phyloP scores from a whole-genome alignment of 805 yeast species.

The Schwanniomyces occidentalis region DNA sequence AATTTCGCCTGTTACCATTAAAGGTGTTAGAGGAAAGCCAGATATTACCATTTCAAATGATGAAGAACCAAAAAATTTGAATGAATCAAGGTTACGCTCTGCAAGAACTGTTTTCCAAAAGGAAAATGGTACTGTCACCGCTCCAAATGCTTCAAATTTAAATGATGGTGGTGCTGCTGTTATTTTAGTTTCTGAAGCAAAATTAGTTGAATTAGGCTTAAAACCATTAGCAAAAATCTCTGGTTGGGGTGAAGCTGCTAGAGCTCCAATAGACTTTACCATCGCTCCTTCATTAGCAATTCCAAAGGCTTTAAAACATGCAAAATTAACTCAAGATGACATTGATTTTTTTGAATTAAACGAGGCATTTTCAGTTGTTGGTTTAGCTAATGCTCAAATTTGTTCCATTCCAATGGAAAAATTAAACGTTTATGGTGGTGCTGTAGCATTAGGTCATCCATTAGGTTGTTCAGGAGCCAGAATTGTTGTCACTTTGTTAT shows the following conservation, averaged over 20 bases:
- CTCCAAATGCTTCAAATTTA: conserved; percentile 93
- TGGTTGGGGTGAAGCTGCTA: conserved; percentile 99
- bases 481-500: conserved; percentile 80
- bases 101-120: conserved; percentile 95
- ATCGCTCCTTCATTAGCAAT: conserved; percentile 94
- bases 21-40: conserved; percentile 88
- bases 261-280: conserved; percentile 91
- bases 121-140: conserved; percentile 95
- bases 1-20: conserved; percentile 83
- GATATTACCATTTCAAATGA: conserved; percentile 70
- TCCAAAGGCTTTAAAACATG: conserved; percentile 93
- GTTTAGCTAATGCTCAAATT: conserved; percentile 81
- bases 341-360: conserved; percentile 93
- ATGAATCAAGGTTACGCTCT: conserved; percentile 70
- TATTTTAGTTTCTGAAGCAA: conserved; percentile 78
- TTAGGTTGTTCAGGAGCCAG: conserved; percentile 96
- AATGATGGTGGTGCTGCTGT: conserved; percentile 99
- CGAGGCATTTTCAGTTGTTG: conserved; percentile 97
- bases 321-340: conserved; percentile 61
- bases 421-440: conserved; percentile 92
- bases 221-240: conserved; percentile 85
- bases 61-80: conserved; percentile 79
- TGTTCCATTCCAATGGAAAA: conserved; percentile 62
- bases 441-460: conserved; percentile 94
- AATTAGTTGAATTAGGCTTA: conserved; percentile 81